phyloP scores from a whole-genome alignment of 345 rosid genomes.

The Cardiospermum halicacabum region DNA sequence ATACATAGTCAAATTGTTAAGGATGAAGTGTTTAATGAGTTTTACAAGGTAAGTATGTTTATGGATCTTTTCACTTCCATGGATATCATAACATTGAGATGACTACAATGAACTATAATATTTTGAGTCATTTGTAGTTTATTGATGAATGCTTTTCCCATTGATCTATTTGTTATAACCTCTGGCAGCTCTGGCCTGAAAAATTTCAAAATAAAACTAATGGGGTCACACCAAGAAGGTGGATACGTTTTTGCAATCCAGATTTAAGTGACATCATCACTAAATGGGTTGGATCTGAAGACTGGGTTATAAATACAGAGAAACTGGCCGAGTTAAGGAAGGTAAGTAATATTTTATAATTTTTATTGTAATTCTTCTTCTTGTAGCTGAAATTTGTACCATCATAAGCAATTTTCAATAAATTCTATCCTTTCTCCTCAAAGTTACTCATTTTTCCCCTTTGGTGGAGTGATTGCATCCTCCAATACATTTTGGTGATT shows the following conservation, averaged over 20 bases:
- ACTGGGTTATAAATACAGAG: conserved; percentile 66
- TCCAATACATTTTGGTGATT: background rate
- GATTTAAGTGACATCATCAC: conserved; percentile 62
- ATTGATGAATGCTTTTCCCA: conserved; percentile 2
- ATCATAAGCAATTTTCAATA: background rate
- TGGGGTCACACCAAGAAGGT: conserved; percentile 80
- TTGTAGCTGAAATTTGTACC: background rate
- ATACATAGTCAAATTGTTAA: conserved; percentile 78
- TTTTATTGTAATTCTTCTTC: background rate
- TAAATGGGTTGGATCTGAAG: conserved; percentile 62
- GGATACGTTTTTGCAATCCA: conserved; percentile 74
- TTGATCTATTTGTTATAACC: conserved; percentile 15
- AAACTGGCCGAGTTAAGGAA: conserved; percentile 53
- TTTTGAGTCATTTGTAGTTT: background rate
- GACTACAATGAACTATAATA: background rate
- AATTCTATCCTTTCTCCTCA: background rate
- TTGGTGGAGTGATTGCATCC: background rate
- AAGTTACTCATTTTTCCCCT: background rate
- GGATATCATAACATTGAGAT: background rate
- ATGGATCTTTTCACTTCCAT: background rate
- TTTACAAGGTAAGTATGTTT: conserved; percentile 41
- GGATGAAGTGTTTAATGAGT: conserved; percentile 62
- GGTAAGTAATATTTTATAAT: conserved; percentile 25
- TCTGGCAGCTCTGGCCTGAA: conserved; percentile 64
- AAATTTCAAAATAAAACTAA: conserved; percentile 80